Conservation (phyloP, 192 early-diverging fungal genomes). For the Coemansia sp. region DNA sequence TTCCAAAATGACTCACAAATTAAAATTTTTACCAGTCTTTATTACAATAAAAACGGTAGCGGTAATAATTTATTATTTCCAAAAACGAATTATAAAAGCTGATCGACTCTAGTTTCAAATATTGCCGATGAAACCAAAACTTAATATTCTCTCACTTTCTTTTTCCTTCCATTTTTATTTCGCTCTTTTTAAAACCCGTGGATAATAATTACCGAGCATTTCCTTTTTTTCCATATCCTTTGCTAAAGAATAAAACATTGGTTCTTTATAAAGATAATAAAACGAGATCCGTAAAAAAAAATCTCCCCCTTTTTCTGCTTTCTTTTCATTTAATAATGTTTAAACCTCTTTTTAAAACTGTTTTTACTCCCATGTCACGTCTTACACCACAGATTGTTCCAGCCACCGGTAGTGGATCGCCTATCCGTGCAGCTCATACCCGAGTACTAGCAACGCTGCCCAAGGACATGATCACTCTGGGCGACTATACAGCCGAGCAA, state of each 20-base stretch:
- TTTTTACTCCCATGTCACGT: constrained; percentile 21
- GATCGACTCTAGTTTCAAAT: too few relatives aligned
- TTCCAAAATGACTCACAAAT: too few relatives aligned
- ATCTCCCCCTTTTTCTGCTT: not conserved
- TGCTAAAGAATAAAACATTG: too few relatives aligned
- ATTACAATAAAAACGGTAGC: too few relatives aligned
- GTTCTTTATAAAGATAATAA: too few relatives aligned
- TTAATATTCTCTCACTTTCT: not conserved
- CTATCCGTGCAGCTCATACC: not conserved
- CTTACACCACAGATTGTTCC: constrained; percentile 8
- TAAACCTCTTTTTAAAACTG: constrained; percentile 12
- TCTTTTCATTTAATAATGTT: constrained; percentile 15
- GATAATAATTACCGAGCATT: too few relatives aligned
- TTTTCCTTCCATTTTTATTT: not conserved
- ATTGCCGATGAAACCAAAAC: too few relatives aligned
- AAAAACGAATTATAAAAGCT: too few relatives aligned
- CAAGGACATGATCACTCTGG: constrained; percentile 56
- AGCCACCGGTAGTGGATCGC: constrained; percentile 2
- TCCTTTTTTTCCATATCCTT: not conserved
- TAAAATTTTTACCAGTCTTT: too few relatives aligned
- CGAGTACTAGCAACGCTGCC: constrained; percentile 28
- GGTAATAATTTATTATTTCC: too few relatives aligned
- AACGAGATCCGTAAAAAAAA: not conserved
- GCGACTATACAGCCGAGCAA: constrained; percentile 74
- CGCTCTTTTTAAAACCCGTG: too few relatives aligned